Evolutionary conservation across 2,329 filamentous ascomycete species (phyloP), one percentile per base, ranked within the genome.

Genomic region (Fusarium lateritium): DNA sequence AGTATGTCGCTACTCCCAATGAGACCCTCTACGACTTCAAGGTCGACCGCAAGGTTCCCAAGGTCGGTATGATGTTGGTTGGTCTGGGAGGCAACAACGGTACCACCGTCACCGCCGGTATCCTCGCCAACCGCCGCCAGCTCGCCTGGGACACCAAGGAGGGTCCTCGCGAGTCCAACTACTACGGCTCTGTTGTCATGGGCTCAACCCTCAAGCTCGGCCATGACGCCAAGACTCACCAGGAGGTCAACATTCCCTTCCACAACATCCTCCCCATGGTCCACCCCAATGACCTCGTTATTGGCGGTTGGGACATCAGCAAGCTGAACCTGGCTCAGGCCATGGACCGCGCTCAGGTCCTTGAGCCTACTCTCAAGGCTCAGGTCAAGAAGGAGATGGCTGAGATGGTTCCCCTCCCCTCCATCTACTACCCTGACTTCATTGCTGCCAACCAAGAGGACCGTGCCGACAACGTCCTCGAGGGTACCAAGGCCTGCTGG

Each of bases 61-160:
- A 95, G 87, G 89, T 94, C 73, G 96, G 96, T 78, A 89, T 98
- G 85, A 98, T 99, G 96, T 88, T 99, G 72, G 95, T 99, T 73
- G 96, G 96, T 70, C 95, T 92, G 90, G 96, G 96, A 82, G 96
- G 96, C 78, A 99, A 99, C 89, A 99, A 99, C 79, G 96, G 96
- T 72, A 94, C 94, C 72, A 99, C 96, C 61, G 94, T 99, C 67
- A 98, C 96, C 63, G 96, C 96, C 67, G 96, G 95, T 80, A 97
- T 99, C 82, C 88, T 99, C 79, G 96, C 95, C 82, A 99, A 99
- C 84, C 92, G 93, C 79, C 92, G 91, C 74, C 87, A 89, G 62
- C 88, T 98, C 62, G 85, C 86, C 66, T 99, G 96, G 96, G 93
- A 98, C 70, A 98, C 96, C 76, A 94, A 95, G 77, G 94, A 98